Conservation (phyloP, 176 grass and related monocot species). For the Saccharum officinarum region DNA sequence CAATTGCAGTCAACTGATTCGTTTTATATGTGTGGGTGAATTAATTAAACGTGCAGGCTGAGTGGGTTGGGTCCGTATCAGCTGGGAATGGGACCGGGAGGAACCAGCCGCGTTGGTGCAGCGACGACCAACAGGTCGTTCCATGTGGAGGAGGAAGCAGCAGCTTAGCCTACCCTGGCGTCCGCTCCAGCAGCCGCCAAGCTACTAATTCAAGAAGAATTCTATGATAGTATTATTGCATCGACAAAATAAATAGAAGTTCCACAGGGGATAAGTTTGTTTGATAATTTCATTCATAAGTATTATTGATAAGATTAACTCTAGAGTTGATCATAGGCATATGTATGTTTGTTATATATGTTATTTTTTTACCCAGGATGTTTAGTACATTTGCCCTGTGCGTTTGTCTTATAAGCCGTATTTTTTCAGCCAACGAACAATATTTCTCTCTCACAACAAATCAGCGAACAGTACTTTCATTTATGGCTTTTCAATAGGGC, state of each 20-base stretch:
- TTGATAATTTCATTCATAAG: background rate
- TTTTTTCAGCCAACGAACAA: too few species aligned
- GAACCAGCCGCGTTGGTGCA: background rate
- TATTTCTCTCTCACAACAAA: too few species aligned
- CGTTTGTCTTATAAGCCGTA: too few species aligned
- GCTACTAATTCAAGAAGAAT: background rate
- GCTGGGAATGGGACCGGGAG: background rate
- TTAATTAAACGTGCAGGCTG: constrained; percentile 57
- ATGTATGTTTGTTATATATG: background rate
- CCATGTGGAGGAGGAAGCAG: constrained; percentile 35
- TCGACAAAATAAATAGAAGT: background rate
- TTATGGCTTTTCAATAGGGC: too few species aligned
- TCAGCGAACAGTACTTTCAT: too few species aligned
- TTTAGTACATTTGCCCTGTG: too few species aligned
- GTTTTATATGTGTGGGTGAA: background rate
- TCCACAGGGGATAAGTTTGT: background rate
- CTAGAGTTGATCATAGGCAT: background rate
- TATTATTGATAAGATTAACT: background rate
- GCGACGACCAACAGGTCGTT: background rate
- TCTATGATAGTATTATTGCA: background rate
- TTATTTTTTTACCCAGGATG: background rate
- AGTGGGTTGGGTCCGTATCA: constrained; percentile 44
- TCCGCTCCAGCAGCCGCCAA: background rate
- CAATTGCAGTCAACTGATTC: background rate
- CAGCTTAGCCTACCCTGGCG: background rate